Base-by-base conservation (phyloP, 441 rosid genomes). In the Mallotus japonicus region DNA sequence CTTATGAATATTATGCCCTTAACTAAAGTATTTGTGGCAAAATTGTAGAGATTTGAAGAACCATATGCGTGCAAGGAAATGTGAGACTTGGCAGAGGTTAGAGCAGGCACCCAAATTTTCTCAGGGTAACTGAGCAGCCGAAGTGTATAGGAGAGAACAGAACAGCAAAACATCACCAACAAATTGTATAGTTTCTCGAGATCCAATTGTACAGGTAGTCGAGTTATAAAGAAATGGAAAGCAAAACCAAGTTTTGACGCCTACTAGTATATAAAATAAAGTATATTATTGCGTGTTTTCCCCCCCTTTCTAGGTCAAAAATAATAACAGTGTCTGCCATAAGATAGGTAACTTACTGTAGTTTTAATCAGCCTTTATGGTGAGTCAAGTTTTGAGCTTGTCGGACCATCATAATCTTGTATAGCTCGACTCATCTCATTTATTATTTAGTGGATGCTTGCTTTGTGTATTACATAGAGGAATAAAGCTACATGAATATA, bases 1-100 rank as follows among this genome's bases (percentile, higher is more conserved):
- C 2, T 37, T 37, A 16, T 46, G 12, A 42, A 51, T 12, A 40
- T 19, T 17, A 34, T 28, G 34, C 47, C 14, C 13, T 20, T 37
- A 5, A 49, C 9, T 46, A 53, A 67, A 34, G 13, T 8, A 8
- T 71, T 37, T 58, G 16, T 62, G 68, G 56, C 46, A 32, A 64
- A 44, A 60, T 72, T 64, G 57, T 65, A 85, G 86, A 83, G 84
- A 77, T 65, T 19, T 85, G 70, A 82, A 79, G 79, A 65, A 63
- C 42, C 70, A 34, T 62, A 75, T 19, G 58, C 42, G 17, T 17
- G 56, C 63, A 9, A 20, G 32, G 64, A 51, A 47, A 42, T 22
- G 76, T 62, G 75, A 75, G 49, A 13, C 77, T 22, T 17, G 17
- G 46, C 58, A 57, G 44, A 22, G 14, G n/a, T 19, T 37, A 15